Percentiles rank a stretch among this genome's conserved stretches.
These are phyloP conservation scores for Cruciata laevipes DNA, from an alignment of 257 asterid genomes.

Conservation along the genomic window DNA sequence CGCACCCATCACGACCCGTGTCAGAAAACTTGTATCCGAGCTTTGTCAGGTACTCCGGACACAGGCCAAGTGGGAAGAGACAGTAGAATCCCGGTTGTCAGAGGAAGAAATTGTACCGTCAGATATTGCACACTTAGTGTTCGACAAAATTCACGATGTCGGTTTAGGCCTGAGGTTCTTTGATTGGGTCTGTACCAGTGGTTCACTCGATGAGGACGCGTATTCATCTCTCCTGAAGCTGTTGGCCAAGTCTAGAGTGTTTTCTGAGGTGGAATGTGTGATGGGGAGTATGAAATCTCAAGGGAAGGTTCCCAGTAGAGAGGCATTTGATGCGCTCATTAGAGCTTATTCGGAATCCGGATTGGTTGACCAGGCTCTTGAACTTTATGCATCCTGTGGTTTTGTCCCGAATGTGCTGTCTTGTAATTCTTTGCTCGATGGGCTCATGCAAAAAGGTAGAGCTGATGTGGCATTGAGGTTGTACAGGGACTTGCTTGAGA, in stretches of 20 bases:
- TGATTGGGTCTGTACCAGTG: conserved; percentile 41
- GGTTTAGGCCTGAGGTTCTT: conserved; percentile 70
- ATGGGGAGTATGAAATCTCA: conserved; percentile 45
- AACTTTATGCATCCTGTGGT: conserved; percentile 32
- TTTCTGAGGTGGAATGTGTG: conserved; percentile 46
- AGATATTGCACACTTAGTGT: conserved; percentile 75
- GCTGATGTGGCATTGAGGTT: conserved; percentile 45
- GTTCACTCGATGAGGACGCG: conserved; percentile 56
- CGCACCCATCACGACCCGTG: conserved; percentile 28
- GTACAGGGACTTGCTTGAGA: conserved; percentile 49
- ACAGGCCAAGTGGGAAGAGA: conserved; percentile 48
- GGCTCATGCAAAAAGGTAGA: conserved; percentile 52
- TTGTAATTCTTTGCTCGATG: conserved; percentile 72
- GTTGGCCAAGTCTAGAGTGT: conserved; percentile 52
- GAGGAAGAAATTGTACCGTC: conserved; percentile 61
- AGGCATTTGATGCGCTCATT: conserved; percentile 53
- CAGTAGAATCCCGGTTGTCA: conserved; percentile 45
- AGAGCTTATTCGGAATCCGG: conserved; percentile 51
- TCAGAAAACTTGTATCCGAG: conserved; percentile 41
- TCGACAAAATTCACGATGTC: conserved; percentile 73
- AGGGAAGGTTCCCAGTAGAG: conserved; percentile 59
- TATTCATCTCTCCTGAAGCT: conserved; percentile 84
- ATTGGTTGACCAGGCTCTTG: conserved; percentile 54
- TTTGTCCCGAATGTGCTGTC: conserved; percentile 51
- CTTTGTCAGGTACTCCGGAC: conserved; percentile 56